Conservation (phyloP, 805 yeast genomes). For the Myxozyma neotropica region DNA sequence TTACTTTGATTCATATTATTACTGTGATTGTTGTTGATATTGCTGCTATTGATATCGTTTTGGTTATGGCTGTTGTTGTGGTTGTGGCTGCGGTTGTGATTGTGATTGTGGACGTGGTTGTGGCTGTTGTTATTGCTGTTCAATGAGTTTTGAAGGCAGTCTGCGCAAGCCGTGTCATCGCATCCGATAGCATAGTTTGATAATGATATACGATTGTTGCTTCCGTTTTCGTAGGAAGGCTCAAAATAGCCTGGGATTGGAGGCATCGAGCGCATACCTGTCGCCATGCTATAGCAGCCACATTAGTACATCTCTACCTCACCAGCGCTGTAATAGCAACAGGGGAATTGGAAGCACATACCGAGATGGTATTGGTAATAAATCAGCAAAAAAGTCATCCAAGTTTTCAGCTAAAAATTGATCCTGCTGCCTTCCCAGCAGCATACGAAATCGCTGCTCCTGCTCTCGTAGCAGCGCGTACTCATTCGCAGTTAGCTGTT, state of each 20-base stretch:
- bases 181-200: not conserved
- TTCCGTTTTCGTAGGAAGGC: not conserved
- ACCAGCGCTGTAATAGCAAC: too few species aligned
- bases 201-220: not conserved
- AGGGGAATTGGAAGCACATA: not conserved
- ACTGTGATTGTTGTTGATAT: not conserved
- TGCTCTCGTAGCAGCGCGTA: conserved; percentile 10
- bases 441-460: conserved; percentile 8
- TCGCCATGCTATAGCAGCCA: not conserved
- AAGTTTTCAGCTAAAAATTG: conserved; percentile 11
- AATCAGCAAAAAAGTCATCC: conserved; percentile 3
- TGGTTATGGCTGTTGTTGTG: not conserved
- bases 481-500: conserved; percentile 9
- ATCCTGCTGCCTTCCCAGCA: conserved; percentile 15
- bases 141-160: not conserved
- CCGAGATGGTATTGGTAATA: conserved; percentile 5
- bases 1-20: not conserved
- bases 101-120: not conserved
- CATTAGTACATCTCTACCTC: not conserved
- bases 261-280: not conserved
- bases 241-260: not conserved
- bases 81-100: not conserved
- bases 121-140: not conserved
- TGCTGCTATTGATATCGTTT: too few species aligned
- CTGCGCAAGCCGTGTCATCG: not conserved